A percentile compares a stretch with the other conserved stretches of the same genome.
These are phyloP conservation scores for Pseudomonodictys pantanalensis DNA, from an alignment of 495 filamentous ascomycete species.

Conservation along the genomic window DNA sequence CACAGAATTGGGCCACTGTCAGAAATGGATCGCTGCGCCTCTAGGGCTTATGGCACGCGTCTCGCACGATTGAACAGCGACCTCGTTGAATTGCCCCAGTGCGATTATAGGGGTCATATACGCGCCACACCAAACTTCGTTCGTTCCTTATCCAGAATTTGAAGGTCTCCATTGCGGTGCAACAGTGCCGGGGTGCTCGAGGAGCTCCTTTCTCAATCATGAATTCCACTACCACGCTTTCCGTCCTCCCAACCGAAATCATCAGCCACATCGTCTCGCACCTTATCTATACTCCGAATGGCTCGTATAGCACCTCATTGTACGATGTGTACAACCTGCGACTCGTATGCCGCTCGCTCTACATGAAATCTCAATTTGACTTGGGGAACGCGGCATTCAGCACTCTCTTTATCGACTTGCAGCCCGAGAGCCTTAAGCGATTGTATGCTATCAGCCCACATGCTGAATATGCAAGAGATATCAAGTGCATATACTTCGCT, in stretches of 20 bases:
- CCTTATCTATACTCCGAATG: background rate
- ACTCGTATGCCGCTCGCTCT: background rate
- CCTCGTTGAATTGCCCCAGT: no score
- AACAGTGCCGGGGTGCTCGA: no score
- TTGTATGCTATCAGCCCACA: background rate
- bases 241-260: background rate
- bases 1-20: no score
- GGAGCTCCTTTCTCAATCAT: no score
- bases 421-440: background rate
- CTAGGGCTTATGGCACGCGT: no score
- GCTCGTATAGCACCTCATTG: background rate
- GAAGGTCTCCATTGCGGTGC: no score
- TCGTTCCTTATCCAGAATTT: no score
- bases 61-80: no score
- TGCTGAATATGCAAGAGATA: background rate
- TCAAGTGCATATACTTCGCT: background rate
- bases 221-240: no score
- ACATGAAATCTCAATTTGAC: background rate
- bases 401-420: background rate
- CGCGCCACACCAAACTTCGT: no score
- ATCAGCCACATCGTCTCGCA: background rate
- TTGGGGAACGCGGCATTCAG: background rate
- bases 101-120: no score
- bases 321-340: background rate
- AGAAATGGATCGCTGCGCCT: no score